Conservation (phyloP, 1,284 basidiomycete genomes). For the Papiliotrema laurentii region DNA sequence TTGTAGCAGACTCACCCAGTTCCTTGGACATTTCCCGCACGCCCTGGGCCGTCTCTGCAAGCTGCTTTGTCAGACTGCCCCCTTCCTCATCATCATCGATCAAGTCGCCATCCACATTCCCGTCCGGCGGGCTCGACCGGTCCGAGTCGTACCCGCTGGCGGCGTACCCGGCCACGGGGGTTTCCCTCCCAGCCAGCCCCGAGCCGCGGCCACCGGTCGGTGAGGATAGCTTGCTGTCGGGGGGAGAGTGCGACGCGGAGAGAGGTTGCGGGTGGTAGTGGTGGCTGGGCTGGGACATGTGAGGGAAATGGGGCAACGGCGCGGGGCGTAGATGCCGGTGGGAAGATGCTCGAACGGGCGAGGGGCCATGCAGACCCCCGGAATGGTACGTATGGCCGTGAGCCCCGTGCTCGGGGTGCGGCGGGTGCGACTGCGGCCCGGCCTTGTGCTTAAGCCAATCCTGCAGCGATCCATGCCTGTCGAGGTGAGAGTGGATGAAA, state of each 20-base stretch:
- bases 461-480: conserved; percentile 44
- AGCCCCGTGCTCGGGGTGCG: neutral
- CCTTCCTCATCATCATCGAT: conserved; percentile 56
- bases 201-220: conserved; percentile 10
- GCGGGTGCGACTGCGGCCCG: conserved; percentile 3
- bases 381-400: neutral
- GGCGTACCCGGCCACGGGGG: too few species aligned
- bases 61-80: conserved; percentile 75
- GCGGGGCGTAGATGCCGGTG: neutral
- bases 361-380: conserved; percentile 1
- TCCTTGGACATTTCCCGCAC: conserved; percentile 99
- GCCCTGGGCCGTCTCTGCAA: conserved; percentile 94
- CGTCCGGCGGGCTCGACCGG: conserved; percentile 12
- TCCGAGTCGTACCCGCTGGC: conserved; percentile 40
- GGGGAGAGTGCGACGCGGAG: conserved; percentile 1
- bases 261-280: neutral
- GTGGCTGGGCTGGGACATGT: neutral
- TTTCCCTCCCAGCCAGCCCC: conserved; percentile 7
- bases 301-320: neutral
- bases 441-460: conserved; percentile 36
- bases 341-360: neutral
- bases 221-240: neutral
- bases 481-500: conserved; percentile 50
- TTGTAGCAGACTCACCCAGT: conserved; percentile 66
- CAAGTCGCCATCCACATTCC: conserved; percentile 16